phyloP scores from a whole-genome alignment of 2,329 filamentous ascomycete genomes.

The Xylariaceae sp. region DNA sequence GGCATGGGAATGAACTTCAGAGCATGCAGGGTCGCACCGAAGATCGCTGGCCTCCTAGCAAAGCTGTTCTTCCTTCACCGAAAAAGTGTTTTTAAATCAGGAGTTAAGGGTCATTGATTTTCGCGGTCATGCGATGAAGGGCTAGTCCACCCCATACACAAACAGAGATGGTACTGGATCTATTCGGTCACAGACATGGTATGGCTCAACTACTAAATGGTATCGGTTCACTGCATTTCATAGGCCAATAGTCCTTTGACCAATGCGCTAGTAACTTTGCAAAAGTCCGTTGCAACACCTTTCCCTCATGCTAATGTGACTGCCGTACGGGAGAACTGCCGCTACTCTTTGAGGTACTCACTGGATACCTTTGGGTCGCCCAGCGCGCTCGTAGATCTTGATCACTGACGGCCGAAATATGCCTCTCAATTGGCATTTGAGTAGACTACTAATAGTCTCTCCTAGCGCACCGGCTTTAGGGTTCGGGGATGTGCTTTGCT shows the following conservation, averaged over 20 bases:
- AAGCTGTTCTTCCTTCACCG: constrained; percentile 1
- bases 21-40: constrained; percentile 14
- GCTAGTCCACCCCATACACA: constrained; percentile 8
- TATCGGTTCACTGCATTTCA: constrained; percentile 11
- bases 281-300: neutral
- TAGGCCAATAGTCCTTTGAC: constrained; percentile 14
- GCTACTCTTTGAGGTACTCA: neutral
- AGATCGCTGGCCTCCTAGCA: constrained; percentile 10
- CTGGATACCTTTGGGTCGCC: no score
- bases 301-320: neutral
- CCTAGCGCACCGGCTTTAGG: no score
- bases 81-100: constrained; percentile 19
- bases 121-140: constrained; percentile 11
- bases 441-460: no score
- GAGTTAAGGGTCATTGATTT: constrained; percentile 21
- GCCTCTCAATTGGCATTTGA: no score
- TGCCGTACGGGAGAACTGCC: neutral
- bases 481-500: no score
- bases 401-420: no score
- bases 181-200: constrained; percentile 14
- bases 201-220: constrained; percentile 8
- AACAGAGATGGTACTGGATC: constrained; percentile 16
- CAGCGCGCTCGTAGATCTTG: no score
- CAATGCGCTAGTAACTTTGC: constrained; percentile 10
- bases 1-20: constrained; percentile 14